Evolutionary conservation across 768 basidiomycete genomes (phyloP), one percentile per base, ranked within the genome.

Genomic region (Suillus placidus): DNA sequence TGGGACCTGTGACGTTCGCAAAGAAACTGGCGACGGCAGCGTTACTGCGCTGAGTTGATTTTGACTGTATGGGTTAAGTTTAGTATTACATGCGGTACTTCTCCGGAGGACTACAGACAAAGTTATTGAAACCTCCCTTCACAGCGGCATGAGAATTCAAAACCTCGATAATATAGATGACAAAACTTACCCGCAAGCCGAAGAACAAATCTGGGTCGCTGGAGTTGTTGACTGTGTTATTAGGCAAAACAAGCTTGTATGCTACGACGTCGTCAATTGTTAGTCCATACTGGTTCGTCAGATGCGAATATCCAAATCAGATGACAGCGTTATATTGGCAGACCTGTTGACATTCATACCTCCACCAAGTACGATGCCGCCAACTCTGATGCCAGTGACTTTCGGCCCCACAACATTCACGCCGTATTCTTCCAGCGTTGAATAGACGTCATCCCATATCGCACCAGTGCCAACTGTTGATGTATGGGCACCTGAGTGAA

Each of bases 381-480:
- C 47, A 47, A 47, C n/a, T 23, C 12, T 9, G n/a, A 47, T 23
- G 47, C 20, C 87, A 10, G 82, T 74, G 4, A 87, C 84, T 1
- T 88, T 78, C 4, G 84, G 87, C 0, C 89, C 89, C 10, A 88
- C 81, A 18, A 89, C 26, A 55, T 80, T 86, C 9, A 87, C 83
- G 7, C 77, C 79, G 63, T 78, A 69, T 0, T 83, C 84, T 6
- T 76, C 79, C 5, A 91, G 79, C 6, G 82, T 83, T 3, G 78
- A 77, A 67, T 89, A 90, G 74, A 85, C 87, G 40, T 88, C 84
- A 70, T 91, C 89, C 88, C 88, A 91, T 34, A 87, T 78, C n/a
- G 86, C 26, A 26, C 26, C 26, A 70, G 79, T 71, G 40, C 78
- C 80, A 58, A 82, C 67, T 13, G 71, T 76, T 2, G 73, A 84